Evolutionary conservation across 768 basidiomycete genomes (phyloP), one percentile per base, ranked within the genome.

Genomic region (Ramaria sp.): DNA sequence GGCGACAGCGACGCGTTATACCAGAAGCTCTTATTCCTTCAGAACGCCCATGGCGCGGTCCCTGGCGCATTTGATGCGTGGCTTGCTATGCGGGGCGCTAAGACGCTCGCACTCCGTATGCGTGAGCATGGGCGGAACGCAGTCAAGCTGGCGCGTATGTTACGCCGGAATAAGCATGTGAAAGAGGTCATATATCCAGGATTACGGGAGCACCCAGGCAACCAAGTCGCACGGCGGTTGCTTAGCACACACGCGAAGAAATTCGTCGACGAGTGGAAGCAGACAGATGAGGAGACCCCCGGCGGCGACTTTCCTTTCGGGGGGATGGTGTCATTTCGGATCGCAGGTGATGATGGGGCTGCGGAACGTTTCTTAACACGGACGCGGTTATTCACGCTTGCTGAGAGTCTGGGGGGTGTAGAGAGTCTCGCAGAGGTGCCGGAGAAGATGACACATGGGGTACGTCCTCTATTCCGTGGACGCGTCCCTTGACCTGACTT

Each of bases 341-440:
- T 85, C 48, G 67, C 70, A 38, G 71, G 75, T n/a, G 76, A 83
- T 50, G 53, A 34, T 20, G 76, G 80, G 1, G 65, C 69, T 27
- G 84, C 88, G 2, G 76, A 83, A 49, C 70, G 62, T 56, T 93
- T 96, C 71, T 65, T 94, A 54, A 78, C 77, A 0, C 66, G 77
- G 0, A 74, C 81, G 3, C 67, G 78, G 25, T 64, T 94, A 32
- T 92, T 93, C 63, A 76, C 82, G 24, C 73, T 97, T 12, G 94
- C 93, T 0, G 93, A 94, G 75, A 83, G 80, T 24, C 69, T 97
- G 4, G 95, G 95, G 1, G 95, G 93, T 0, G 89, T 96, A 5
- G 95, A 98, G 75, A 85, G 82, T 65, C 69, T 97, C 32, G 87
- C 88, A 0, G 93, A 97, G 66, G 75, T 87, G 43, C 94, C 93